These are phyloP conservation scores for Aegilops umbellulata DNA, from an alignment of 176 grass and related monocot species.

Conservation along the genomic window DNA sequence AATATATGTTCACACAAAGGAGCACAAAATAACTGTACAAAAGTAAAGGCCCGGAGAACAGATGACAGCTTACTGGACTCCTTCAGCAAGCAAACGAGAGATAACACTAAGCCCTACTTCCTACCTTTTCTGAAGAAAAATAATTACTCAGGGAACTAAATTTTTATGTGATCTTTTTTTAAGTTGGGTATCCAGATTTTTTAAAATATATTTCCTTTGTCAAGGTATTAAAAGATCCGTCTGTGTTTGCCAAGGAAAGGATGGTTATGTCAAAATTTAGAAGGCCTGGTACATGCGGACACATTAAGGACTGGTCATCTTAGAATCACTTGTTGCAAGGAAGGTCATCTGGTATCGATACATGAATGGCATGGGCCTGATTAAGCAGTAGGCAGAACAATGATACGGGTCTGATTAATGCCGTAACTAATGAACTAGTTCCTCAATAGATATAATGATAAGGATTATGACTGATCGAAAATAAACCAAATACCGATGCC, in stretches of 20 bases:
- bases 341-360: background rate
- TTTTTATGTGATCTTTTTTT: background rate
- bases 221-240: background rate
- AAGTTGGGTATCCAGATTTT: background rate
- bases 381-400: background rate
- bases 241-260: too few relatives aligned
- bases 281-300: background rate
- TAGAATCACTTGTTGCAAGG: background rate
- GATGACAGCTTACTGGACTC: background rate
- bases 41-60: background rate
- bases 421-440: constrained; percentile 8
- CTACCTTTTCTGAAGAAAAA: background rate
- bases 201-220: background rate
- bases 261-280: too few relatives aligned
- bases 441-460: background rate
- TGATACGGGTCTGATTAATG: background rate
- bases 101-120: background rate
- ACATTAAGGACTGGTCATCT: background rate
- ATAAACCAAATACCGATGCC: background rate
- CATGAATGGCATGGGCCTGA: background rate
- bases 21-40: background rate
- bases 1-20: background rate
- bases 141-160: background rate
- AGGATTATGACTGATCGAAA: background rate
- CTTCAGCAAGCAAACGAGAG: background rate